These are phyloP conservation scores for Abrus precatorius DNA, from an alignment of 306 rosid genomes.

Conservation along the genomic window DNA sequence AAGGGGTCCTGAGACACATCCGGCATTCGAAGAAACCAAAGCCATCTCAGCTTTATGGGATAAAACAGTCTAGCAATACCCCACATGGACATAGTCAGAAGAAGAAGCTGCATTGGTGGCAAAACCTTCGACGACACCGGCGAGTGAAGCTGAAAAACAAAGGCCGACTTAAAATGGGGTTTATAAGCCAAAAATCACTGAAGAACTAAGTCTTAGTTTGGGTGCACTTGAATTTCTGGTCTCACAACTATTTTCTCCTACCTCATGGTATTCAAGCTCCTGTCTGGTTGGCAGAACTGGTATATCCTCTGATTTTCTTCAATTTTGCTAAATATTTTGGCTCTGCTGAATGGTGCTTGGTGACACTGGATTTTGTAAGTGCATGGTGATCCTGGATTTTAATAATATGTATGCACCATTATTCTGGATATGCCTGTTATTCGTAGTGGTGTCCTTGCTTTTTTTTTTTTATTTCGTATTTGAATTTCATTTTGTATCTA, in stretches of 20 bases:
- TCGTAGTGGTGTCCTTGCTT: constrained; percentile 17
- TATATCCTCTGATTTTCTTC: constrained; percentile 19
- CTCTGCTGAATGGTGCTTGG: background rate
- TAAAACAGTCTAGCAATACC: constrained; percentile 18
- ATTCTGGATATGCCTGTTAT: background rate
- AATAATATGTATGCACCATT: background rate
- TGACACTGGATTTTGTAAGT: background rate
- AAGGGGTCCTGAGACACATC: constrained; percentile 64
- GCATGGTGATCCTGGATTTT: background rate
- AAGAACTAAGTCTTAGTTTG: constrained; percentile 40
- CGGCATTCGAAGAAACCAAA: constrained; percentile 55
- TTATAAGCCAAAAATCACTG: constrained; percentile 50
- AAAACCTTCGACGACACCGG: constrained; percentile 44
- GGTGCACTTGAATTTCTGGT: background rate
- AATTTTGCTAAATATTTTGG: constrained; percentile 2
- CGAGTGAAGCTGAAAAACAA: constrained; percentile 61
- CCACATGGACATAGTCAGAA: constrained; percentile 44
- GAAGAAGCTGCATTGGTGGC: constrained; percentile 72
- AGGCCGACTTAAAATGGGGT: constrained; percentile 59
- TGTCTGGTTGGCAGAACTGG: background rate
- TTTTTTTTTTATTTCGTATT: background rate
- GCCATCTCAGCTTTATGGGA: constrained; percentile 33
- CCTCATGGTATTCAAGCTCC: background rate
- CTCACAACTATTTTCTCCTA: background rate
- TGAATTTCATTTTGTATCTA: background rate